Conservation (phyloP, 495 filamentous ascomycete genomes). For the Aspergillus asperescens region DNA sequence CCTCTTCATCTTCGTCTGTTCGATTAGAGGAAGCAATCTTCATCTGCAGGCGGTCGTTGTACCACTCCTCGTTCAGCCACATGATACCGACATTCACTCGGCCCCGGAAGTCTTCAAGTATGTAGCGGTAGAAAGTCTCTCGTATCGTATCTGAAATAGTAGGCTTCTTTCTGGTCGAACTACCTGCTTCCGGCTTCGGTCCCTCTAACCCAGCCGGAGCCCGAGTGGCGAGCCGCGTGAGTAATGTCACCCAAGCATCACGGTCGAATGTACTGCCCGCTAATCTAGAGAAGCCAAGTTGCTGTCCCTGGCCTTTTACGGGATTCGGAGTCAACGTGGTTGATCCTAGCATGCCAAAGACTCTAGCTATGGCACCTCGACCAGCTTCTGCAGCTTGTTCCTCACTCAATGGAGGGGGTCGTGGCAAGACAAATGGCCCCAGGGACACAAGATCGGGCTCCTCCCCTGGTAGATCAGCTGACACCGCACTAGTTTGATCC, state of each 20-base stretch:
- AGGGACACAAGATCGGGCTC: conserved; percentile 54
- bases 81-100: conserved; percentile 80
- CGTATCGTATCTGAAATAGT: conserved; percentile 64
- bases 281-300: conserved; percentile 68
- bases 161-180: conserved; percentile 16
- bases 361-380: conserved; percentile 61
- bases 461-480: conserved; percentile 47
- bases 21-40: conserved; percentile 34
- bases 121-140: conserved; percentile 72
- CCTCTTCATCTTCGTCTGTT: conserved; percentile 35
- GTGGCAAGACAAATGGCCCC: conserved; percentile 69
- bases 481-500: conserved; percentile 62
- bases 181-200: conserved; percentile 29
- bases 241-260: conserved; percentile 85
- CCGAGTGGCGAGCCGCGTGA: conserved; percentile 81
- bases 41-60: conserved; percentile 72
- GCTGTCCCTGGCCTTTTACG: conserved; percentile 37
- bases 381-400: conserved; percentile 63
- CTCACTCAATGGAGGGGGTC: conserved; percentile 65
- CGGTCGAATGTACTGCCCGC: conserved; percentile 81
- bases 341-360: conserved; percentile 69
- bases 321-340: conserved; percentile 58
- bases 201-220: conserved; percentile 60
- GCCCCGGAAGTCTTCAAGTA: conserved; percentile 83
- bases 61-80: conserved; percentile 98